A percentile compares a stretch with the other conserved stretches of the same genome.
Conservation (phyloP, 1,139 yeast species). For the Meyerozyma sp. region DNA sequence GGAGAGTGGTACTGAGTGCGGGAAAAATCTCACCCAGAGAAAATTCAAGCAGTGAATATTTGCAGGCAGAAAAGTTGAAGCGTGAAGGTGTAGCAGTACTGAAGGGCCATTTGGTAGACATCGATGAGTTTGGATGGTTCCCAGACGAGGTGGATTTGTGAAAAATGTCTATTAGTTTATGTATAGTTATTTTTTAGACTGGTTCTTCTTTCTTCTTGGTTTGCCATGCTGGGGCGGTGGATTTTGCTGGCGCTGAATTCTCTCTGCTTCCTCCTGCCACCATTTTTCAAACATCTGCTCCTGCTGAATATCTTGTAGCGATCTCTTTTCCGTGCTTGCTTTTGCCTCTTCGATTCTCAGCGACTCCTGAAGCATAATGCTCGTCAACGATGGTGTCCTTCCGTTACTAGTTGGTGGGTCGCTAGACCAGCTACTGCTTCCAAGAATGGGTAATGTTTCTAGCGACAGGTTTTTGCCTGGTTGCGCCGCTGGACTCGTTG, state of each 20-base stretch:
- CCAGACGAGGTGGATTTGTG: slow-evolving; percentile 44
- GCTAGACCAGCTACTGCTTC: neutral
- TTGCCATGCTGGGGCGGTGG: slow-evolving; percentile 2
- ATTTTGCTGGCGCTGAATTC: slow-evolving; percentile 49
- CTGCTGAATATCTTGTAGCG: slow-evolving; percentile 65
- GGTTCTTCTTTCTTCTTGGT: slow-evolving; percentile 3
- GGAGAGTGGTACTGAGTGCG: slow-evolving; percentile 63
- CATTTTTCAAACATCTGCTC: slow-evolving; percentile 77
- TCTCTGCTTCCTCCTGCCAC: slow-evolving; percentile 72
- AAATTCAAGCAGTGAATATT: slow-evolving; percentile 31
- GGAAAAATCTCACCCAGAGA: slow-evolving; percentile 60
- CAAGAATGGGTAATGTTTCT: neutral
- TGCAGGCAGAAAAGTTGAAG: slow-evolving; percentile 43
- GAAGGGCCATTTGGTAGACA: slow-evolving; percentile 32
- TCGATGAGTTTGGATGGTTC: slow-evolving; percentile 62
- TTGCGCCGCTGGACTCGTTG: neutral
- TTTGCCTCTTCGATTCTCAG: slow-evolving; percentile 33
- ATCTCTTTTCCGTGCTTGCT: slow-evolving; percentile 25
- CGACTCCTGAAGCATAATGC: slow-evolving; percentile 45
- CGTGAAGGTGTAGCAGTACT: slow-evolving; percentile 47
- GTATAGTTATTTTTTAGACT: neutral
- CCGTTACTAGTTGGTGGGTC: slow-evolving; percentile 9
- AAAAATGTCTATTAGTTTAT: neutral
- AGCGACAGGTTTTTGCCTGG: neutral
- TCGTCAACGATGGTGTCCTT: slow-evolving; percentile 31